Evolutionary conservation across 139 green algal genomes (phyloP), one percentile per base, ranked within the genome.

Genomic region (Coelastrella sp.): DNA sequence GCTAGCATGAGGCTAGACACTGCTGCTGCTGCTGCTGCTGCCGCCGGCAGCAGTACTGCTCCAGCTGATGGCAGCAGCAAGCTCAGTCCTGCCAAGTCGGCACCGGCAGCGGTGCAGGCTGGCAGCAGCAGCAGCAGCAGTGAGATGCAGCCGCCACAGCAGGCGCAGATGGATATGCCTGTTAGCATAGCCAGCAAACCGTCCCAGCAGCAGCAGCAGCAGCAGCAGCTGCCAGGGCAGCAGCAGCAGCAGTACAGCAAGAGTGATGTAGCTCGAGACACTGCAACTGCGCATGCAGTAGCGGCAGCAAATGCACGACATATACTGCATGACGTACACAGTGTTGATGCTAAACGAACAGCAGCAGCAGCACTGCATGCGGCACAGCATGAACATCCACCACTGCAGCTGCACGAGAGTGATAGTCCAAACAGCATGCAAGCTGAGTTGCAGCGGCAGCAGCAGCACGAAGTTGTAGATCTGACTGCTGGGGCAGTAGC

Each of bases 321-420:
- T 20, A 88, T 88, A 22, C 20, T 88, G 19, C 19, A 71, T 22
- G 83, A 88, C 22, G 83, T 88, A 14, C 83, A 88, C 19, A 88
- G 83, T 54, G 3, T 80, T 22, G 83, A 88, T 80, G 83, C 83
- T 6, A 88, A 68, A 20, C 7, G 83, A 32, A 80, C 83, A 80
- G 83, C 83, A 80, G 83, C 61, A 68, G 83, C 83, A 71, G 83
- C 83, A 23, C 68, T 88, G 68, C 83, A 88, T 80, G 83, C 83
- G 19, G 83, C 83, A 59, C 83, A 80, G 83, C 83, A 80, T 5
- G 83, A 88, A 57, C 83, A 88, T 73, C 66, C 83, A 0, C 19
- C 83, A 73, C 68, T 88, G 83, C 83, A 88, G 8, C n/a, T 88
- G 68, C 83, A 88, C 14, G 20, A 80, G 17, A 11, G 7, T 47